Percentiles rank a stretch among this genome's conserved stretches.
These are phyloP conservation scores for Cupressus sempervirens DNA, from an alignment of 75 land plant genomes.

Conservation along the genomic window DNA sequence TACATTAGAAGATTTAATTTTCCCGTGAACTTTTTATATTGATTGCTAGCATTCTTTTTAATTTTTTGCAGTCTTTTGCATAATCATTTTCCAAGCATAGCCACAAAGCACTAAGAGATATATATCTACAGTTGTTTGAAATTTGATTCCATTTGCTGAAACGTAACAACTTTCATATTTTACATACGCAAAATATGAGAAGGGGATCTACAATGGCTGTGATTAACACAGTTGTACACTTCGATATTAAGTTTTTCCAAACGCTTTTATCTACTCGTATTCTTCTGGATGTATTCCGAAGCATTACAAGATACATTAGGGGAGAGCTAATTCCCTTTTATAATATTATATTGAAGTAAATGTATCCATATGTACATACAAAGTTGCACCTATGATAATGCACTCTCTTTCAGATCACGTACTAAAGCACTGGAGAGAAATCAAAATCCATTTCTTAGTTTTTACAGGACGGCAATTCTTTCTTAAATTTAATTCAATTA, in stretches of 20 bases:
- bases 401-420: neutral
- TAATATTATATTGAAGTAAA: too few species aligned
- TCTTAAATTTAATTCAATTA: neutral
- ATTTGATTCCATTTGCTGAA: neutral
- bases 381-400: too few species aligned
- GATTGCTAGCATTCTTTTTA: neutral
- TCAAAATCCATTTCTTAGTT: neutral
- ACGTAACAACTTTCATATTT: neutral
- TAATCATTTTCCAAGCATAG: conserved; percentile 3
- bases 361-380: neutral
- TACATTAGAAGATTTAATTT: neutral
- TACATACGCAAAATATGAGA: neutral
- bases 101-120: neutral
- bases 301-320: neutral
- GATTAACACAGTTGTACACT: neutral
- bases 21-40: neutral
- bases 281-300: too few species aligned
- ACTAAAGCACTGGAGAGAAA: neutral
- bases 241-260: neutral
- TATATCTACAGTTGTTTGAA: neutral
- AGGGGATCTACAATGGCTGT: neutral
- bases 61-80: neutral
- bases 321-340: neutral
- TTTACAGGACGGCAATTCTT: neutral
- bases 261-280: neutral